phyloP scores from a whole-genome alignment of 2,329 filamentous ascomycete species.

The Dryadomyces quercus-mongolicae region DNA sequence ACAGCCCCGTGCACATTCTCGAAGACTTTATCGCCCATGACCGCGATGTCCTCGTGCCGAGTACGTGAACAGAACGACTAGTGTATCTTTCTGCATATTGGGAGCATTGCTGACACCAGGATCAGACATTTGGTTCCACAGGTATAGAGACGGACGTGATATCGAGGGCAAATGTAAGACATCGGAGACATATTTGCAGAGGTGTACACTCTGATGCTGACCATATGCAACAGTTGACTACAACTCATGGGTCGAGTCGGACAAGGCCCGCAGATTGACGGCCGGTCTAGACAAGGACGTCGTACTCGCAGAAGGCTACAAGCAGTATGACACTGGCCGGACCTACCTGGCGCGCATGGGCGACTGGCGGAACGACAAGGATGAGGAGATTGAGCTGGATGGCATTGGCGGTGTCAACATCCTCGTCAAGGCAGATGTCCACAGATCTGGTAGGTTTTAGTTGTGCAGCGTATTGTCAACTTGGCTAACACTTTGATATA shows the following conservation, averaged over 20 bases:
- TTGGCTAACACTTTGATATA: conserved; percentile 21
- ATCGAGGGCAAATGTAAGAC: conserved; percentile 87
- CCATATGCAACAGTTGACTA: conserved; percentile 61
- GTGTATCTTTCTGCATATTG: neutral
- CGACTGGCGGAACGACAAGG: conserved; percentile 83
- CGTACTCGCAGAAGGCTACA: conserved; percentile 87
- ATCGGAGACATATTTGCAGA: neutral
- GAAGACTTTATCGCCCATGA: conserved; percentile 95
- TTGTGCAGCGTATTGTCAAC: neutral
- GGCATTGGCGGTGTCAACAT: conserved; percentile 97
- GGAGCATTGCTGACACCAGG: conserved; percentile 1
- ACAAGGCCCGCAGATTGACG: conserved; percentile 67
- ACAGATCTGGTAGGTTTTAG: conserved; percentile 62
- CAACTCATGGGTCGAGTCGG: conserved; percentile 96
- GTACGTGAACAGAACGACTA: conserved; percentile 41
- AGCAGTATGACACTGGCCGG: conserved; percentile 82
- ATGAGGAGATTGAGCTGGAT: conserved; percentile 84
- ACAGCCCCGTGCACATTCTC: conserved; percentile 75
- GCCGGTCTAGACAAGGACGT: conserved; percentile 63
- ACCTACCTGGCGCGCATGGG: conserved; percentile 85
- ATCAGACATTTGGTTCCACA: conserved; percentile 91
- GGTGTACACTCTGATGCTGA: conserved; percentile 4
- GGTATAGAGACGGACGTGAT: conserved; percentile 67
- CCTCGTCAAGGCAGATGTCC: conserved; percentile 93
- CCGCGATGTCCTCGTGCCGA: conserved; percentile 84